A percentile compares a stretch with the other conserved stretches of the same genome.
Evolutionary conservation across 371 early-diverging fungal species (phyloP).

Genomic region (Synchytrium microbalum): DNA sequence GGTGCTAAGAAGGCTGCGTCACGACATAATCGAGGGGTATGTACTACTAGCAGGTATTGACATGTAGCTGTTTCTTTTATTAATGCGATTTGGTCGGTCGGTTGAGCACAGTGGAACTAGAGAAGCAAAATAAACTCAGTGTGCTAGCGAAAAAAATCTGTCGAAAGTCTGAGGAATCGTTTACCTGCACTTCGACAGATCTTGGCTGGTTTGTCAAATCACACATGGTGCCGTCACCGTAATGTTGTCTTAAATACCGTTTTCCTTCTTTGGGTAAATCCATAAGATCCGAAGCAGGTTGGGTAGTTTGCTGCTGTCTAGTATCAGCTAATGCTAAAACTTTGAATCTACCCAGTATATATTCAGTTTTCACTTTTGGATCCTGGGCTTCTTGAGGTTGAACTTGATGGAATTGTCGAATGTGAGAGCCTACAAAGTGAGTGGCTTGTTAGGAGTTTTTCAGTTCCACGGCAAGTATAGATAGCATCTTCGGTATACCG

Average conservation of each 20-base stretch:
- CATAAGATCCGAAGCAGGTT: not conserved
- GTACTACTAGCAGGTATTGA: conserved; percentile 59
- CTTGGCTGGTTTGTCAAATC: conserved; percentile 2
- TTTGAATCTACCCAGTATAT: conserved; percentile 1
- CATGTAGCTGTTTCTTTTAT: conserved; percentile 59
- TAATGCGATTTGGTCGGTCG: conserved; percentile 46
- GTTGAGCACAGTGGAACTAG: conserved; percentile 62
- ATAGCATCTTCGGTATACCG: not conserved
- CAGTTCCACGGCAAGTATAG: not conserved
- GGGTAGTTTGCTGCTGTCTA: not conserved
- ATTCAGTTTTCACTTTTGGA: not conserved
- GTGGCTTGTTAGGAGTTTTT: not conserved
- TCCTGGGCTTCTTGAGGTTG: not conserved
- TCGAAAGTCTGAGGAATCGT: not conserved
- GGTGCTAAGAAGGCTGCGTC: not conserved
- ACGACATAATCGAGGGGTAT: conserved; percentile 58
- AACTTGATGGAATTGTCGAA: not conserved
- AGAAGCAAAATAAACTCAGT: not conserved
- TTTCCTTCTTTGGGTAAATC: not conserved
- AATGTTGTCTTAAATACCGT: not conserved
- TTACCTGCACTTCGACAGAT: conserved; percentile 3
- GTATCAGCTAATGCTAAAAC: not conserved
- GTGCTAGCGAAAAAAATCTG: not conserved
- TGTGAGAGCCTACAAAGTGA: not conserved
- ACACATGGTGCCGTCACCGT: not conserved